These are phyloP conservation scores for Kondoa malvinella DNA, from an alignment of 768 basidiomycete species.

Conservation along the genomic window DNA sequence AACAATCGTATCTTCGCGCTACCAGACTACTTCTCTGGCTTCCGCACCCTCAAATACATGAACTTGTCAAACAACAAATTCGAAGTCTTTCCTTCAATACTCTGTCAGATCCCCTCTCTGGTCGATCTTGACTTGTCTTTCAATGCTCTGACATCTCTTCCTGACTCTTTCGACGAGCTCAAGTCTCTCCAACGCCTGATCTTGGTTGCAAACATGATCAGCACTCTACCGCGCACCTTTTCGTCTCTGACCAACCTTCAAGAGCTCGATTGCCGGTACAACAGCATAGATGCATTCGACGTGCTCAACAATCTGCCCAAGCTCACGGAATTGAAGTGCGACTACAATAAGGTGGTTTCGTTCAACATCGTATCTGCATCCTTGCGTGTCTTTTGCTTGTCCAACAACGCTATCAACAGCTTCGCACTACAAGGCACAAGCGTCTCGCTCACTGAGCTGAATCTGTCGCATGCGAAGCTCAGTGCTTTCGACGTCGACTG, in stretches of 20 bases:
- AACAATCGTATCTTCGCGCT: slow-evolving; percentile 82
- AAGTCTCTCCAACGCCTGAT: slow-evolving; percentile 51
- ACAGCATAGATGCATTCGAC: slow-evolving; percentile 59
- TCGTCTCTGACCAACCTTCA: slow-evolving; percentile 44
- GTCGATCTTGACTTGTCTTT: slow-evolving; percentile 84
- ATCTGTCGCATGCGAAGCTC: slow-evolving; percentile 75
- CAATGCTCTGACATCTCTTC: slow-evolving; percentile 68
- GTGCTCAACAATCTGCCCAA: slow-evolving; percentile 51
- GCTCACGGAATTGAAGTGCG: slow-evolving; percentile 52
- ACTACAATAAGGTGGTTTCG: slow-evolving; percentile 65
- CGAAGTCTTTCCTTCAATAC: slow-evolving; percentile 50
- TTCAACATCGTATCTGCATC: slow-evolving; percentile 60
- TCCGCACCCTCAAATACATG: slow-evolving; percentile 53
- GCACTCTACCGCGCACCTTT: slow-evolving; percentile 51
- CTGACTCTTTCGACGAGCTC: slow-evolving; percentile 59
- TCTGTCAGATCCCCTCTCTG: slow-evolving; percentile 56
- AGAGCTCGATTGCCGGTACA: slow-evolving; percentile 68
- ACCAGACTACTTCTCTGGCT: slow-evolving; percentile 64
- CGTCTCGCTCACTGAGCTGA: slow-evolving; percentile 52
- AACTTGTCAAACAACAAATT: slow-evolving; percentile 97
- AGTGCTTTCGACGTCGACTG: slow-evolving; percentile 58
- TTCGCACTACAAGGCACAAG: slow-evolving; percentile 42
- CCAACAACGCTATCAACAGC: slow-evolving; percentile 71
- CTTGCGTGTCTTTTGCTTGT: slow-evolving; percentile 52
- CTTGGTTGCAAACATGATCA: slow-evolving; percentile 71